Conservation (phyloP, 148 eudicot genomes). For the Vaccinium vitisidaea region DNA sequence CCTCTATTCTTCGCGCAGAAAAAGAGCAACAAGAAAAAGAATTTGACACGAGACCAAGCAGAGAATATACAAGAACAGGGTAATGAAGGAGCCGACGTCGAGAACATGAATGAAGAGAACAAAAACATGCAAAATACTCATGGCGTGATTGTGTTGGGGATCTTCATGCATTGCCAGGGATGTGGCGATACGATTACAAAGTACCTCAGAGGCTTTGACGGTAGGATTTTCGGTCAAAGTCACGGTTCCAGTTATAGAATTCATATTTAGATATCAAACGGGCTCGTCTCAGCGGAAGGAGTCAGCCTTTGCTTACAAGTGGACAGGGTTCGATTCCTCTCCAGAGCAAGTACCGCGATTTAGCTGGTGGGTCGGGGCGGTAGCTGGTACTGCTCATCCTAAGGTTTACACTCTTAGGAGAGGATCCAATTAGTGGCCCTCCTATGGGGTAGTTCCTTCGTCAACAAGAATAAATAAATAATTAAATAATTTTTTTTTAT, state of each 20-base stretch:
- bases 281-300: no score
- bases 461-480: no score
- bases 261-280: not conserved
- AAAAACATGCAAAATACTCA: constrained; percentile 13
- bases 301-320: no score
- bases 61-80: not conserved
- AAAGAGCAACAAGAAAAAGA: not conserved
- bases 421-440: no score
- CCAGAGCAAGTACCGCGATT: no score
- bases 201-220: constrained; percentile 42
- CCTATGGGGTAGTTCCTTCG: no score
- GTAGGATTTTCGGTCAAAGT: constrained; percentile 20
- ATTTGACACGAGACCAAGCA: not conserved
- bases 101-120: not conserved
- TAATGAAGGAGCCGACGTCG: not conserved
- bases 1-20: not conserved
- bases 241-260: not conserved
- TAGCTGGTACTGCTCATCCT: no score
- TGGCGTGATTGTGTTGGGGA: constrained; percentile 38
- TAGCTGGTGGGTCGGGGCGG: no score
- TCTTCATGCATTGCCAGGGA: constrained; percentile 55
- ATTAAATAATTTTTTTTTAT: no score
- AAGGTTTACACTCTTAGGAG: no score
- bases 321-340: no score
- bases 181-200: constrained; percentile 38